These are phyloP conservation scores for Hypoxylon crocopeplum DNA, from an alignment of 495 filamentous ascomycete genomes.

Conservation along the genomic window DNA sequence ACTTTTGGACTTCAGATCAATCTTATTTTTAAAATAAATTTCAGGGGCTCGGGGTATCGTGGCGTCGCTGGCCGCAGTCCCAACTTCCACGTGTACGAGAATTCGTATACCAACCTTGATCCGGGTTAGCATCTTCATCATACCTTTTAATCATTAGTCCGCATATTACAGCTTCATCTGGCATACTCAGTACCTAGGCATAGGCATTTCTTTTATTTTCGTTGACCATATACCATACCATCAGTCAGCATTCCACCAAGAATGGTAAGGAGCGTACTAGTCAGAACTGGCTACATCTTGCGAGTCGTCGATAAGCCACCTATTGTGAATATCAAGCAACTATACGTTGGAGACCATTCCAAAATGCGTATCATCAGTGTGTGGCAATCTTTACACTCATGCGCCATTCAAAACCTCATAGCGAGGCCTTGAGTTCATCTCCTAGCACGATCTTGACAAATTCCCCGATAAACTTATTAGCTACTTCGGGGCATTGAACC, in stretches of 20 bases:
- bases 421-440: constrained; percentile 34
- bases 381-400: too few relatives aligned
- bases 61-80: constrained; percentile 22
- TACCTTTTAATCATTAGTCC: neutral
- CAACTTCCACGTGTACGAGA: too few relatives aligned
- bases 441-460: constrained; percentile 46
- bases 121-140: neutral
- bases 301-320: too few relatives aligned
- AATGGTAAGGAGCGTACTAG: too few relatives aligned
- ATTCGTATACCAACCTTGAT: constrained; percentile 5
- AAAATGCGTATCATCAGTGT: too few relatives aligned
- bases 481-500: constrained; percentile 66
- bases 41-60: constrained; percentile 28
- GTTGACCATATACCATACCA: too few relatives aligned
- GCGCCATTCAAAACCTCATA: constrained; percentile 18
- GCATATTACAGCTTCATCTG: neutral
- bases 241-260: too few relatives aligned
- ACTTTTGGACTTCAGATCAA: constrained; percentile 5
- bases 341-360: too few relatives aligned
- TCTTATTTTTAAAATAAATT: constrained; percentile 24
- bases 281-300: too few relatives aligned
- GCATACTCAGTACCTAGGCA: too few relatives aligned
- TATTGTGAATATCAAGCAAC: too few relatives aligned
- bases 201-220: too few relatives aligned
- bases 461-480: constrained; percentile 48